A percentile compares a stretch with the other conserved stretches of the same genome.
Conservation (phyloP, 169 alveolate species). For the Perkinsus chesapeaki region DNA sequence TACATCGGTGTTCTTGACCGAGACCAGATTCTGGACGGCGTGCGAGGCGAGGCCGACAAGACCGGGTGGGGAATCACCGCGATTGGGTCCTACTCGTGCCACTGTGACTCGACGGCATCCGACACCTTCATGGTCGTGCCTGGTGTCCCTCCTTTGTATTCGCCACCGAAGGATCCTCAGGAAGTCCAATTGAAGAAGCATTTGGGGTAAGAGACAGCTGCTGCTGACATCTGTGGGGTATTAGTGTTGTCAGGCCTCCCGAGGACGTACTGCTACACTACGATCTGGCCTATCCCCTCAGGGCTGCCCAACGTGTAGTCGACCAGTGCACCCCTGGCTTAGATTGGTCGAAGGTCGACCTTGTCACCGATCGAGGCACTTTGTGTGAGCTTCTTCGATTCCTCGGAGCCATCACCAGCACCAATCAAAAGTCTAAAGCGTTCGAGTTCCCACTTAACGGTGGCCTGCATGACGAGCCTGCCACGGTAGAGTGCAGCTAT, state of each 20-base stretch:
- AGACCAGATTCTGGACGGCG: background rate
- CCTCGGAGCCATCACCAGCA: background rate
- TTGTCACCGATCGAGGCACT: background rate
- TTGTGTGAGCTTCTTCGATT: background rate
- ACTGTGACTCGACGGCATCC: background rate
- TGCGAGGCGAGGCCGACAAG: background rate
- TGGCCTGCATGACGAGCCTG: background rate
- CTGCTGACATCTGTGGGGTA: background rate
- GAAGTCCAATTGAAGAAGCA: background rate
- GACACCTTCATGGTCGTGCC: background rate
- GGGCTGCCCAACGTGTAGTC: background rate
- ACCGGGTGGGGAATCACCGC: background rate
- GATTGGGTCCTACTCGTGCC: background rate
- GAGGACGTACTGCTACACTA: background rate
- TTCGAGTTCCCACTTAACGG: background rate
- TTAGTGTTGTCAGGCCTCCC: background rate
- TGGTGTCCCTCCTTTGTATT: background rate
- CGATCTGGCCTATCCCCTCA: background rate
- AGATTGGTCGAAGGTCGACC: background rate
- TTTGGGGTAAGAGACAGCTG: background rate
- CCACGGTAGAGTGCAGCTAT: background rate
- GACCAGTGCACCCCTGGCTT: background rate
- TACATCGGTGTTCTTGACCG: background rate
- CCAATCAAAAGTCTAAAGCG: background rate
- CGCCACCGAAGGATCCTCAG: background rate